A percentile compares a stretch with the other conserved stretches of the same genome.
Conservation (phyloP, 192 early-diverging fungal species). For the Mycoemilia scoparia region DNA sequence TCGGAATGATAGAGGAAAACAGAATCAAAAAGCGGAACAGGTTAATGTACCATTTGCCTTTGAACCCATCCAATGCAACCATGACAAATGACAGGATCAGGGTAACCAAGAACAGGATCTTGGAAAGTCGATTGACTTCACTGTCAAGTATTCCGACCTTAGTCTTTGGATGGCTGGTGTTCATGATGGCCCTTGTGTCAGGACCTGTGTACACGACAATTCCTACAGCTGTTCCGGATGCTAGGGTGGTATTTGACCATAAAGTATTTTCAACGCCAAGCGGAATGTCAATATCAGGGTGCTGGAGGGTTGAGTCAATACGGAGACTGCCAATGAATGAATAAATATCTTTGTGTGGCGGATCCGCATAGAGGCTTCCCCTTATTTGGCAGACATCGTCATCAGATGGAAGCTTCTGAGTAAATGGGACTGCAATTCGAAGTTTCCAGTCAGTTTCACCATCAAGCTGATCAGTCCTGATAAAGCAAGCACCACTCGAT, state of each 20-base stretch:
- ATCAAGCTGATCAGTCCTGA: constrained; percentile 91
- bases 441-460: constrained; percentile 98
- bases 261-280: constrained; percentile 78
- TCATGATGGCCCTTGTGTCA: constrained; percentile 91
- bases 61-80: constrained; percentile 78
- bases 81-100: constrained; percentile 62
- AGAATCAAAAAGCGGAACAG: constrained; percentile 86
- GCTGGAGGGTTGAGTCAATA: constrained; percentile 5
- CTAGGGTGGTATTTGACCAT: constrained; percentile 90
- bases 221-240: constrained; percentile 72
- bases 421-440: constrained; percentile 61
- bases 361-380: constrained; percentile 71
- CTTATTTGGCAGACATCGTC: constrained; percentile 36
- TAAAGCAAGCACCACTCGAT: constrained; percentile 71
- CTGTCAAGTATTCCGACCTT: constrained; percentile 80
- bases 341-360: constrained; percentile 88
- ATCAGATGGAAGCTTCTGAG: constrained; percentile 51
- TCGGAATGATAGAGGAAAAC: constrained; percentile 90
- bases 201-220: constrained; percentile 81
- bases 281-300: constrained; percentile 25
- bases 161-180: constrained; percentile 77
- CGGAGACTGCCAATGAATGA: constrained; percentile 64
- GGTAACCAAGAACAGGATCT: constrained; percentile 80
- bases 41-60: constrained; percentile 80
- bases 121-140: constrained; percentile 82